Percentiles rank a stretch among this genome's conserved stretches.
These are phyloP conservation scores for Phaeosphaeria sp. DNA, from an alignment of 2,329 filamentous ascomycete genomes.

Conservation along the genomic window DNA sequence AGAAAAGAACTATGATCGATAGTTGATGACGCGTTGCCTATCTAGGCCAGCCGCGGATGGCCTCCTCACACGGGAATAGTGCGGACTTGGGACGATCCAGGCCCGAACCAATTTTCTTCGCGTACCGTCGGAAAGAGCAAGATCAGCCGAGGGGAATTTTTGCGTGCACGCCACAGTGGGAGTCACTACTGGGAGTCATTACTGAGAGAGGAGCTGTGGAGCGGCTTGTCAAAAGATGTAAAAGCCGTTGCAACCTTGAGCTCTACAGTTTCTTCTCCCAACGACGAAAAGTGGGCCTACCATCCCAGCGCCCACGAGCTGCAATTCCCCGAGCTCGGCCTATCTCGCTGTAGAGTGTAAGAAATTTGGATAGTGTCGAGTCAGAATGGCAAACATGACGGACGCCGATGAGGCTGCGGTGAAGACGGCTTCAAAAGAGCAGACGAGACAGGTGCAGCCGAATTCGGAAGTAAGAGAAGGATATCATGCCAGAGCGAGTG, in stretches of 20 bases:
- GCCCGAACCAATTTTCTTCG: constrained; percentile 2
- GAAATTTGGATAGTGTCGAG: background rate
- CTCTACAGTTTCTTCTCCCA: background rate
- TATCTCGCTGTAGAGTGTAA: background rate
- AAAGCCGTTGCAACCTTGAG: background rate
- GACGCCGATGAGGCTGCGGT: background rate
- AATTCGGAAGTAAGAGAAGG: constrained; percentile 5
- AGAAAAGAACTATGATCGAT: background rate
- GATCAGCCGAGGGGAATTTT: background rate
- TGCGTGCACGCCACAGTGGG: constrained; percentile 4
- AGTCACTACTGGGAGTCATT: constrained; percentile 5
- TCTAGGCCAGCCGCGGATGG: background rate
- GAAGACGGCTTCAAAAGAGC: background rate
- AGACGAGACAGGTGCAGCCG: background rate
- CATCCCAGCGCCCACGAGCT: background rate
- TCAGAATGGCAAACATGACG: background rate
- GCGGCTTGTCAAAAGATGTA: background rate
- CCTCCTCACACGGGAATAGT: background rate
- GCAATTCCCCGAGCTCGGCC: background rate
- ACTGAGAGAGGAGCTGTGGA: background rate
- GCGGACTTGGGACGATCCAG: background rate
- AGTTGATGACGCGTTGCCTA: constrained; percentile 1
- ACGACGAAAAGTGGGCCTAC: background rate
- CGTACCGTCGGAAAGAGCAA: constrained; percentile 2
- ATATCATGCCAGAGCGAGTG: constrained; percentile 17